phyloP scores from a whole-genome alignment of 371 early-diverging fungal species.

The Quaeritorhiza haematococci region DNA sequence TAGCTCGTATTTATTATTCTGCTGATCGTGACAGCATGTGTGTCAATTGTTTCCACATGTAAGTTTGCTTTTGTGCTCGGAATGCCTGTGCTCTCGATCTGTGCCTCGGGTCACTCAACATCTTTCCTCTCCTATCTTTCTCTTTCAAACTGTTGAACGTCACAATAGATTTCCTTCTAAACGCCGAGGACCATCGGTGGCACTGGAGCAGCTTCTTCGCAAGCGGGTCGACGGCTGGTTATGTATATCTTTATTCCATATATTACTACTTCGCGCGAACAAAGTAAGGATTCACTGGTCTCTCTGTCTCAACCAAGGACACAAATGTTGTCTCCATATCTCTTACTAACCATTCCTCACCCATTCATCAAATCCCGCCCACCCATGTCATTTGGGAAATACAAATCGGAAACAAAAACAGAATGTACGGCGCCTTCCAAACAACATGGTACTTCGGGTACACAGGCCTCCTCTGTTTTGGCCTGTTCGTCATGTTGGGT shows the following conservation, averaged over 20 bases:
- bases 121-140: too few species aligned
- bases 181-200: conserved; percentile 84
- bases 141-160: too few species aligned
- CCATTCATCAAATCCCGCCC: background rate
- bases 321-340: background rate
- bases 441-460: conserved; percentile 79
- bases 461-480: conserved; percentile 61
- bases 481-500: conserved; percentile 67
- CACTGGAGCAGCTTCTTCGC: conserved; percentile 79
- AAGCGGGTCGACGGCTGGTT: conserved; percentile 70
- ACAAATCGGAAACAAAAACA: conserved; percentile 19
- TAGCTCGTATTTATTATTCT: conserved; percentile 67
- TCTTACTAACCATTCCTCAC: background rate
- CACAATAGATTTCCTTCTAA: conserved; percentile 68
- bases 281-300: conserved; percentile 54
- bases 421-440: conserved; percentile 80
- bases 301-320: too few species aligned
- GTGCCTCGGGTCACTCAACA: too few species aligned
- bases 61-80: conserved; percentile 4
- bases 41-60: conserved; percentile 69
- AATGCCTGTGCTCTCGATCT: background rate
- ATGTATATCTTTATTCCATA: conserved; percentile 74
- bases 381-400: background rate
- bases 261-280: conserved; percentile 73
- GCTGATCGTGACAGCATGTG: conserved; percentile 68